Evolutionary conservation across 495 filamentous ascomycete species (phyloP), one percentile per base, ranked within the genome.

Genomic region (Aspergillus olivimuriae): DNA sequence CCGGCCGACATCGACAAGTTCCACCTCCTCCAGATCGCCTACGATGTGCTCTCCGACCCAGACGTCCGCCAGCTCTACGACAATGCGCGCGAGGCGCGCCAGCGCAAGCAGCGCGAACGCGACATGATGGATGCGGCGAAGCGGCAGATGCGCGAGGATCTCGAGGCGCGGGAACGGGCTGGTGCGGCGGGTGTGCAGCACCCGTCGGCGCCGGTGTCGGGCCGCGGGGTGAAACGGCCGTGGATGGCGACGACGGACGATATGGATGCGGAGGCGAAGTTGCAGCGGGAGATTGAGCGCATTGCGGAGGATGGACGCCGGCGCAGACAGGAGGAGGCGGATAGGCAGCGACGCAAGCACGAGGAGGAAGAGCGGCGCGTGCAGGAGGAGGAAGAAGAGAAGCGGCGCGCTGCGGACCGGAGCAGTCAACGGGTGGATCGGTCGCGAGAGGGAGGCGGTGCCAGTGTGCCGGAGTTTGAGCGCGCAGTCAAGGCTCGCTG

Each of bases 101-200:
- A 75, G 49, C 77, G 78, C 49, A 78, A 75, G 57, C 68, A 78
- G 63, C 70, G 77, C 47, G 76, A 85, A 60, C 67, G 74, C 47
- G 82, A 84, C 34, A 62, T 78, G 52, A 79, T 86, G 55, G 81
- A 82, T 51, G 72, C 81, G 7, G 73, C 73, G 55, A 72, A 86
- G 53, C 64, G 81, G 56, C 72, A 78, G 62, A 87, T 89, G 84
- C 77, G 79, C 56, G 82, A 87, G 59, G 84, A 90, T 57, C 61
- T 89, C 39, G 84, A 89, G 63, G 64, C 72, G 39, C 57, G 81
- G 42, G 83, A 86, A 52, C 53, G 74, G 34, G 52, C 58, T 1
- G 60, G 46, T 24, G 54, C 34, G 41, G 44, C 38, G 7, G 50
- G 33, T 21, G 50, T 14, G 14, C 56, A 56, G 46, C n/a, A n/a